A percentile compares a stretch with the other conserved stretches of the same genome.
These are phyloP conservation scores for Dovyalis caffra DNA, from an alignment of 345 rosid species.

Conservation along the genomic window DNA sequence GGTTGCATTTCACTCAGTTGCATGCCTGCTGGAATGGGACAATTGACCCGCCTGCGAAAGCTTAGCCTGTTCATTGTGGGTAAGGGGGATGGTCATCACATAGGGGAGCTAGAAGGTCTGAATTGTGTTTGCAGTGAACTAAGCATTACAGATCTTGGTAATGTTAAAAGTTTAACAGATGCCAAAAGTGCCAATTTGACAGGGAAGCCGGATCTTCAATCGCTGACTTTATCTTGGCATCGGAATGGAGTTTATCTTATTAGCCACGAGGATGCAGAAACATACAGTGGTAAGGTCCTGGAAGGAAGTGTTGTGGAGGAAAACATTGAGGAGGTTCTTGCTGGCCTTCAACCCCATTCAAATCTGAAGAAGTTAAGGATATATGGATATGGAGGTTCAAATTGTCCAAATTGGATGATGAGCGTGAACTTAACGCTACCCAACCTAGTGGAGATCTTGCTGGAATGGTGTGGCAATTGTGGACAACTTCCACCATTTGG, in stretches of 20 bases:
- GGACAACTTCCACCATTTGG: constrained; percentile 14
- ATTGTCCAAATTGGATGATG: constrained; percentile 14
- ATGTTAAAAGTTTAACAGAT: constrained; percentile 1
- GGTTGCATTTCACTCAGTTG: neutral
- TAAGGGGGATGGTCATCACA: neutral
- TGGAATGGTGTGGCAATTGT: neutral
- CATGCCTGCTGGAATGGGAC: constrained; percentile 12
- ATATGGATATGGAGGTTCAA: neutral
- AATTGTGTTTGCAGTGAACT: constrained; percentile 1
- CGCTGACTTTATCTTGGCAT: constrained; percentile 1
- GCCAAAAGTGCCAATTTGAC: constrained; percentile 23
- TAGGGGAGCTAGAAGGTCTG: constrained; percentile 8
- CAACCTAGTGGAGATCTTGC: neutral
- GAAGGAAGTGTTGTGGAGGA: neutral
- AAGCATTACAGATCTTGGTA: neutral
- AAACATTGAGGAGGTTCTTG: neutral
- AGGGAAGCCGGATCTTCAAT: constrained; percentile 5
- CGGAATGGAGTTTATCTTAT: neutral
- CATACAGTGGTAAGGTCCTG: neutral
- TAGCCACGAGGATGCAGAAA: too few species aligned
- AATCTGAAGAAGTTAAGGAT: neutral
- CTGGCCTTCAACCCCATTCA: constrained; percentile 1
- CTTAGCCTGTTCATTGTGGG: constrained; percentile 21
- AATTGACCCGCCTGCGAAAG: constrained; percentile 6
- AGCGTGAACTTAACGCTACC: neutral